These are phyloP conservation scores for Phytophthora megakarya DNA, from an alignment of 352 stramenopile genomes.

Conservation along the genomic window DNA sequence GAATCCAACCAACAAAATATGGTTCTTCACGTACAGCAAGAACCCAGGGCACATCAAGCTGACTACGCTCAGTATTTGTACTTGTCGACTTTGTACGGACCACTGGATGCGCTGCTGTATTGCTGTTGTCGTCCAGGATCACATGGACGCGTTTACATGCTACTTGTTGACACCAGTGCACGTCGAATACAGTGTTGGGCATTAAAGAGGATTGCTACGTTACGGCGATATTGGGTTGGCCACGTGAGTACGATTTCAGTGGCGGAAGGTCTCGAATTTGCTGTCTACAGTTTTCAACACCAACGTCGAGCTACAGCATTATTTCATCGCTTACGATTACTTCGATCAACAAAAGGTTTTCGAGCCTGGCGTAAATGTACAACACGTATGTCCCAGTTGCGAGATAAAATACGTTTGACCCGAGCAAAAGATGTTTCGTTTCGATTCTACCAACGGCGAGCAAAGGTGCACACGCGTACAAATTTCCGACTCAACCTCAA, in stretches of 20 bases:
- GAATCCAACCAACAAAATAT: neutral
- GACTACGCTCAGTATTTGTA: constrained; percentile 32
- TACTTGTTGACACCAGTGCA: constrained; percentile 15
- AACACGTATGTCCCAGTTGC: constrained; percentile 6
- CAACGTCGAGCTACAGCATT: constrained; percentile 19
- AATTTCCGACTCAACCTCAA: constrained; percentile 16
- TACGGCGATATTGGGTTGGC: constrained; percentile 18
- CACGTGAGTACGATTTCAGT: neutral
- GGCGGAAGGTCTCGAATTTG: constrained; percentile 6
- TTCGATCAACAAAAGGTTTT: constrained; percentile 11
- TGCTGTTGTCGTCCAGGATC: constrained; percentile 21
- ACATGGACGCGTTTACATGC: constrained; percentile 19
- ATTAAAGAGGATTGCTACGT: constrained; percentile 4
- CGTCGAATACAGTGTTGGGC: constrained; percentile 24
- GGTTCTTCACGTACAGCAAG: neutral
- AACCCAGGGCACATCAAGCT: neutral
- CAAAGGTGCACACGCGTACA: constrained; percentile 3
- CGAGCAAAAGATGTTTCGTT: constrained; percentile 6
- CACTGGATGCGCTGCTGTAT: constrained; percentile 20
- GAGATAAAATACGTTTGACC: constrained; percentile 20
- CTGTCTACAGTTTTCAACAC: constrained; percentile 15
- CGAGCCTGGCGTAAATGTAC: constrained; percentile 14
- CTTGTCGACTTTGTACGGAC: constrained; percentile 20
- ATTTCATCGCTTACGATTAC: constrained; percentile 3
- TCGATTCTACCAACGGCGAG: constrained; percentile 18